Base-by-base conservation (phyloP, 163 green algal genomes). In the Chloromonas sp. region DNA sequence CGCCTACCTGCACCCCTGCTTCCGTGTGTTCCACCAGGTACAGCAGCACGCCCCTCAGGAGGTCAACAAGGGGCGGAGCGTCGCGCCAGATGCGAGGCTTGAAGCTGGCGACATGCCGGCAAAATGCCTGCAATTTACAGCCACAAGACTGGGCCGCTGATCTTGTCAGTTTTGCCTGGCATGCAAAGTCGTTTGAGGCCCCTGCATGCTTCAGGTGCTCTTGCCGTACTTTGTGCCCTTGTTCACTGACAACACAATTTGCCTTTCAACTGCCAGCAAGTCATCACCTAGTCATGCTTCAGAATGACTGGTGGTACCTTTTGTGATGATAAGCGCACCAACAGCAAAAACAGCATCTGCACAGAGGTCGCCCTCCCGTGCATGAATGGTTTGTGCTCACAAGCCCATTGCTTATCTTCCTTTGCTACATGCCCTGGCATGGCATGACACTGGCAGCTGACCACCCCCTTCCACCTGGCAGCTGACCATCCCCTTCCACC, bases 1-100 rank as follows among this genome's bases (percentile, higher is more conserved):
- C 36, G 36, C 36, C 58, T 11, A 85, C 79, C 84, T 85, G 58
- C 36, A 84, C 61, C 8, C 87, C 88, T 61, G 78, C 62, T 61
- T 70, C 79, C 81, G 87, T 89, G 60, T 91, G 85, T 57, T 84
- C 79, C 8, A 89, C 70, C 36, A 91, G 57, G 78, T 91, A 88
- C 81, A 84, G 15, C 81, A 91, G 74, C 60, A 89, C 71, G 59
- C 88, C 88, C 2, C 88, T 84, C 85, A 91, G 77, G 71, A 91
- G 88, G 85, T 91, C 88, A 60, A 88, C 85, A 66, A 91, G 81
- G 11, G 88, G 88, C 61, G 89, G 15, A 0, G 88, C 88, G 60
- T 91, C 88, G 77, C 86, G 86, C 88, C 88, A 91, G 13, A 85
- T 89, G 15, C 88, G 85, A 2, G 88, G 79, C 1, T 78, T 82